Evolutionary conservation across 306 rosid species (phyloP).

Genomic region (Fagus crenata): DNA sequence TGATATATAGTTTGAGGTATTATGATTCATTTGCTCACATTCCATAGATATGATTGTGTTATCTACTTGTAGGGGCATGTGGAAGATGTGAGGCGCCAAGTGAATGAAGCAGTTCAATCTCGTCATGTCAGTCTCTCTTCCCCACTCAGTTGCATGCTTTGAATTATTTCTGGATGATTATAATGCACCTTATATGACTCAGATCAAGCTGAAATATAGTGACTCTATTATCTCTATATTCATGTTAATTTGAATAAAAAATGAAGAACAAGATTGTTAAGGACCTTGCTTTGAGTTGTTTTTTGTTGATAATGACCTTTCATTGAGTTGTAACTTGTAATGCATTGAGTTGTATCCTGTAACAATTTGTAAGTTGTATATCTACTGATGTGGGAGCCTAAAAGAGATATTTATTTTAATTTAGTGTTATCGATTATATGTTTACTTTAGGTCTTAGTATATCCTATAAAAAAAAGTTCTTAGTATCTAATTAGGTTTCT

Average conservation of each 20-base stretch:
- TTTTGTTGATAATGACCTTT: no score
- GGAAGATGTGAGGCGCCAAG: constrained; percentile 87
- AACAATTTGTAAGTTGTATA: no score
- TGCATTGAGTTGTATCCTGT: no score
- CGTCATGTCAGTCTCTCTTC: constrained; percentile 76
- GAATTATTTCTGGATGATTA: constrained; percentile 3
- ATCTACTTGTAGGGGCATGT: constrained; percentile 70
- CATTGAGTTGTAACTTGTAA: no score
- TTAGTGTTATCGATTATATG: no score
- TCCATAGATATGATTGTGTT: constrained; percentile 26
- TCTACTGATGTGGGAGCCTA: no score
- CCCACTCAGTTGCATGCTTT: constrained; percentile 22
- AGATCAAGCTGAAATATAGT: constrained; percentile 4
- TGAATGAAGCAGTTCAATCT: constrained; percentile 88
- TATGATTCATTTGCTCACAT: constrained; percentile 4
- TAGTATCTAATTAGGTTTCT: no score
- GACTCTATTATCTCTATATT: not conserved
- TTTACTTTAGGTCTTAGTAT: no score
- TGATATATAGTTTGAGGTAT: not conserved
- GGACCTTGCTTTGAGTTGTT: no score
- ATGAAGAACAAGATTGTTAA: not conserved
- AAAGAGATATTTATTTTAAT: no score
- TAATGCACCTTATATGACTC: constrained; percentile 22
- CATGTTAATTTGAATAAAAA: not conserved
- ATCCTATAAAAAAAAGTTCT: no score